Percentiles rank a stretch among this genome's conserved stretches.
Evolutionary conservation across 2,329 filamentous ascomycete species (phyloP).

Genomic region (Botryotinia narcissicola): DNA sequence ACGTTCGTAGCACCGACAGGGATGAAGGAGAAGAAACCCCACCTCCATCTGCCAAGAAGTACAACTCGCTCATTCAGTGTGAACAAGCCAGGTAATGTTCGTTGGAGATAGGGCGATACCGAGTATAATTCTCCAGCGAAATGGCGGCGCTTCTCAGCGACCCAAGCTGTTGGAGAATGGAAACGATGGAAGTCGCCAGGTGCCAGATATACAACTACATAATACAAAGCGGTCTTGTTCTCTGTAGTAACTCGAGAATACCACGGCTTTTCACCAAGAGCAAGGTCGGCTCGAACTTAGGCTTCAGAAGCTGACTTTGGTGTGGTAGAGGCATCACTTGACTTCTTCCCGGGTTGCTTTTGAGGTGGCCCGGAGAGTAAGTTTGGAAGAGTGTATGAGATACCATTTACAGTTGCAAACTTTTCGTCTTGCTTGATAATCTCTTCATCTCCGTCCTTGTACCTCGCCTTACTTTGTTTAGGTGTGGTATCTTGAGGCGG

Average conservation of each 20-base stretch:
- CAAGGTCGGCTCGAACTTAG: constrained; percentile 81
- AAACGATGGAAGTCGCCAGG: constrained; percentile 98
- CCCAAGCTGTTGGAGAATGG: constrained; percentile 93
- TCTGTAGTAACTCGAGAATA: constrained; percentile 63
- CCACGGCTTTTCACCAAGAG: constrained; percentile 68
- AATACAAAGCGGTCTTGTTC: constrained; percentile 75
- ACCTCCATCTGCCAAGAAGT: constrained; percentile 88
- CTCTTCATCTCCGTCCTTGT: constrained; percentile 50
- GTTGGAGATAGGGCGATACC: constrained; percentile 91
- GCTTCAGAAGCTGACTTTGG: constrained; percentile 71
- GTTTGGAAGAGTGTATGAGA: constrained; percentile 87
- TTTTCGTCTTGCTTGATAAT: constrained; percentile 80
- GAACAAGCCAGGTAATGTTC: constrained; percentile 89
- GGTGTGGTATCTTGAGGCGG: constrained; percentile 26
- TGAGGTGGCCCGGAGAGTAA: constrained; percentile 71
- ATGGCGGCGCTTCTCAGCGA: constrained; percentile 90
- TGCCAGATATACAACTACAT: constrained; percentile 91
- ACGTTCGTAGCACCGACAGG: constrained; percentile 97
- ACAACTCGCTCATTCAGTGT: constrained; percentile 96
- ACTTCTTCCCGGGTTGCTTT: constrained; percentile 41
- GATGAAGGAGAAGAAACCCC: constrained; percentile 95
- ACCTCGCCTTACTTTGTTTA: constrained; percentile 32
- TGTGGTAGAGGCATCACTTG: constrained; percentile 70
- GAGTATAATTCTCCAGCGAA: constrained; percentile 96
- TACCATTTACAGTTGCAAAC: constrained; percentile 91